Base-by-base conservation (phyloP, 805 yeast species). In the Saturnispora gosingensis region DNA sequence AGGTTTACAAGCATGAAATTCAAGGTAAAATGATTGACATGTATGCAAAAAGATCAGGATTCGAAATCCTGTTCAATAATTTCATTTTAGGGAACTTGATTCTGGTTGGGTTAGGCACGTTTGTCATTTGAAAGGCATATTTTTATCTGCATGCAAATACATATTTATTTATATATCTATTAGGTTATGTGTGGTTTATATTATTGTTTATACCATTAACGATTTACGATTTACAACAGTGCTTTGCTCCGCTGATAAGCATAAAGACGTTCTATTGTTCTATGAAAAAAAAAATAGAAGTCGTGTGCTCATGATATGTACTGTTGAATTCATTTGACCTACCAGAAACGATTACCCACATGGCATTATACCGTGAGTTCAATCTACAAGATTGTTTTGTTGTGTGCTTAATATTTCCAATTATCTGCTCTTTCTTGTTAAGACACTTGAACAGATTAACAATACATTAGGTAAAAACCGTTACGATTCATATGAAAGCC, bases 51-150 rank as follows among this genome's bases (percentile, higher is more conserved):
- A 59, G 71, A 38, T 59, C 65, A 20, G 66, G 64, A 28, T 60
- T 67, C 49, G 69, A 66, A 53, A 67, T 67, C 30, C 54, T 67
- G 18, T 67, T 67, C 32, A 77, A 74, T 54, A 71, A 77, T 48
- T 62, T 65, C 35, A 57, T 68, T 3, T 54, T 68, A 16, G 71
- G 71, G 22, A 69, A 68, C 46, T 53, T 69, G 50, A 61, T 69
- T n/a, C 54, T 69, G 16, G 72, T 69, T 22, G 72, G 72, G 0
- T 55, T 69, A 18, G 72, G 72, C 13, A 67, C 67, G 48, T 67
- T 68, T 53, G 67, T 67, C 15, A 68, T 68, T 24, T 68, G 51
- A 38, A 5, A 16, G 16, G 13, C 2, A 30, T 30, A 30, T 13
- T 30, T 30, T 30, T 11, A 11, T 30, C 15, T 13, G 34, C 34